These are phyloP conservation scores for Casuarina equisetifolia DNA, from an alignment of 306 rosid genomes.

Conservation along the genomic window DNA sequence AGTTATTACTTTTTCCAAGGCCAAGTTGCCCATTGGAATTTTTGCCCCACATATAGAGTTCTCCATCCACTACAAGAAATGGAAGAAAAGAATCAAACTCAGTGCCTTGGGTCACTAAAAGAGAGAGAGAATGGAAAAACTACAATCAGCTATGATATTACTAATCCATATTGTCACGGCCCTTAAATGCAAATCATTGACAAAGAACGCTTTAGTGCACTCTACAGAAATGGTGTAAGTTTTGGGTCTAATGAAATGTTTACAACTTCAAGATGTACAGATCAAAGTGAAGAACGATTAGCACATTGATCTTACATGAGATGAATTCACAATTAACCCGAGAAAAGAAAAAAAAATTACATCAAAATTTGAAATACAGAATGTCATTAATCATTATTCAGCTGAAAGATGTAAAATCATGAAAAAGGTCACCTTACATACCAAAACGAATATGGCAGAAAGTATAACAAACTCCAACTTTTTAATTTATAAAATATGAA, in stretches of 20 bases:
- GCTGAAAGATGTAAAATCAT: not conserved
- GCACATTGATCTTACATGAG: not conserved
- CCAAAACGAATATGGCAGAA: not conserved
- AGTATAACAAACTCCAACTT: not conserved
- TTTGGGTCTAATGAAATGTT: not conserved
- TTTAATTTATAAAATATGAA: not conserved
- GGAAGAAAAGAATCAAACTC: not conserved
- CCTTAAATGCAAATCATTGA: not conserved
- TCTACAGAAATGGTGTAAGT: not conserved
- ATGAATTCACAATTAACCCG: not conserved
- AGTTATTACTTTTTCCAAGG: constrained; percentile 80
- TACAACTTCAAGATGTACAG: not conserved
- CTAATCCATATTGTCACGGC: not conserved
- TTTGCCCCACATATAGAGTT: constrained; percentile 88
- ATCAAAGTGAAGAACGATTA: constrained; percentile 1
- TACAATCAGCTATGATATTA: not conserved
- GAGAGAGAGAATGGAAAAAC: not conserved
- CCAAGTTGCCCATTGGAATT: constrained; percentile 94
- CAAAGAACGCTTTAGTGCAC: not conserved
- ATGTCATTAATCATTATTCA: not conserved
- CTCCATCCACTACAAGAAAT: constrained; percentile 68
- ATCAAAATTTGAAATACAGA: not conserved
- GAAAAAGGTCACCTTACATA: not conserved
- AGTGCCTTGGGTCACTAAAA: not conserved
- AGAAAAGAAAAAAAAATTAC: not conserved